phyloP scores from a whole-genome alignment of 2,329 filamentous ascomycete species.

The Aspergillus ibericus region DNA sequence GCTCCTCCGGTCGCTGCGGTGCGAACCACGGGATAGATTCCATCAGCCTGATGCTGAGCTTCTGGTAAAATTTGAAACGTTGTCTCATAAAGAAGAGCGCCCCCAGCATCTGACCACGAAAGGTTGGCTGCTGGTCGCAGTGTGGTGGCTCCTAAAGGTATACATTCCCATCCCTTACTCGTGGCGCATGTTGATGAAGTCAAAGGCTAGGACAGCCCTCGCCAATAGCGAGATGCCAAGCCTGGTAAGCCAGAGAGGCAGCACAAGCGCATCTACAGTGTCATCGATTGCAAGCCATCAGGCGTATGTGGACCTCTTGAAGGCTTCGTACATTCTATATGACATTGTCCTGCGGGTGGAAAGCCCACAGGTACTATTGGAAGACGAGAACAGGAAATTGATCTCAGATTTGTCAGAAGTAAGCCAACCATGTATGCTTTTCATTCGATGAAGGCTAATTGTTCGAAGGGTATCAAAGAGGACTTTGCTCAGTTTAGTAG shows the following conservation, averaged over 20 bases:
- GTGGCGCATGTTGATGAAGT: neutral
- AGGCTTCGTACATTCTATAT: constrained; percentile 34
- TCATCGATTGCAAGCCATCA: constrained; percentile 26
- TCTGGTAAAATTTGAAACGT: constrained; percentile 19
- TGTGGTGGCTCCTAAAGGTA: constrained; percentile 37
- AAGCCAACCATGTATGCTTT: neutral
- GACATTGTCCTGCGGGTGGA: constrained; percentile 31
- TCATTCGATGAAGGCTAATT: neutral
- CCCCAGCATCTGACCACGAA: constrained; percentile 24
- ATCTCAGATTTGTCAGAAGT: constrained; percentile 34
- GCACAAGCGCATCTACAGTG: constrained; percentile 24
- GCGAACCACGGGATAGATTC: constrained; percentile 25
- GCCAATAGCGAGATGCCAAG: constrained; percentile 24
- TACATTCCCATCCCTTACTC: neutral
- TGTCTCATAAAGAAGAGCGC: constrained; percentile 23
- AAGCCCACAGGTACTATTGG: constrained; percentile 19
- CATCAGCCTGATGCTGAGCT: constrained; percentile 26
- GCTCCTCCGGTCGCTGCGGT: constrained; percentile 26
- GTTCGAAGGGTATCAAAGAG: constrained; percentile 27
- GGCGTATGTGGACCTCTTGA: constrained; percentile 34
- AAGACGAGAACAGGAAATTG: constrained; percentile 32
- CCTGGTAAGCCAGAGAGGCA: constrained; percentile 22
- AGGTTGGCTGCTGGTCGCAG: constrained; percentile 33
- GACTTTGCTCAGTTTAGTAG: constrained; percentile 28
- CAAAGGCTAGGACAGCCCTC: constrained; percentile 24